Evolutionary conservation across 108 stramenopile species (phyloP).

Genomic region (Cyclotella cryptica): DNA sequence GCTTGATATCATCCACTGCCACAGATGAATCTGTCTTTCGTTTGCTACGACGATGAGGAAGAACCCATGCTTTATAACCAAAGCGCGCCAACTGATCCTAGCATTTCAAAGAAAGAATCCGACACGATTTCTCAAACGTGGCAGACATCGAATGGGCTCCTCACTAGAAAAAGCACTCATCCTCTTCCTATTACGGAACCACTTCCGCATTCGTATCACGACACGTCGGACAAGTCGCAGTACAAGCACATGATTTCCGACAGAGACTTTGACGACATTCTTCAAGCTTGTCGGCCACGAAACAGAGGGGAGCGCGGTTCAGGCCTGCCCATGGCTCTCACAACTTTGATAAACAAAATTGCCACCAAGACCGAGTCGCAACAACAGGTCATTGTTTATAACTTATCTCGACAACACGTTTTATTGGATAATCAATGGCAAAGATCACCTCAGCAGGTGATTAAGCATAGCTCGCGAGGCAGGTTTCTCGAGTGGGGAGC

Average conservation of each 20-base stretch:
- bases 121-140: slow-evolving; percentile 17
- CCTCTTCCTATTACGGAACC: slow-evolving; percentile 2
- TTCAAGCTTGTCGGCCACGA: slow-evolving; percentile 85
- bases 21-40: slow-evolving; percentile 86
- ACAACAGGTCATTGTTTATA: background rate
- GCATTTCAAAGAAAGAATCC: slow-evolving; percentile 21
- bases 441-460: slow-evolving; percentile 16
- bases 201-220: background rate
- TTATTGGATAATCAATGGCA: background rate
- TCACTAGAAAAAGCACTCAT: slow-evolving; percentile 18
- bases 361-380: background rate
- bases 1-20: background rate
- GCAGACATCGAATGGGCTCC: slow-evolving; percentile 62
- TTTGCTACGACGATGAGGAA: slow-evolving; percentile 71
- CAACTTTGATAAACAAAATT: slow-evolving; percentile 28
- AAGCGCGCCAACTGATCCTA: slow-evolving; percentile 17
- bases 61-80: slow-evolving; percentile 50
- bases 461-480: slow-evolving; percentile 16
- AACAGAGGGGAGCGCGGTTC: slow-evolving; percentile 51
- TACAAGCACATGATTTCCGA: slow-evolving; percentile 77
- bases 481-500: slow-evolving; percentile 52
- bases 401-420: background rate
- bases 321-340: slow-evolving; percentile 43
- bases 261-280: slow-evolving; percentile 80
- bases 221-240: slow-evolving; percentile 48